phyloP scores from a whole-genome alignment of 306 rosid genomes.

The Lithocarpus polystachyus region DNA sequence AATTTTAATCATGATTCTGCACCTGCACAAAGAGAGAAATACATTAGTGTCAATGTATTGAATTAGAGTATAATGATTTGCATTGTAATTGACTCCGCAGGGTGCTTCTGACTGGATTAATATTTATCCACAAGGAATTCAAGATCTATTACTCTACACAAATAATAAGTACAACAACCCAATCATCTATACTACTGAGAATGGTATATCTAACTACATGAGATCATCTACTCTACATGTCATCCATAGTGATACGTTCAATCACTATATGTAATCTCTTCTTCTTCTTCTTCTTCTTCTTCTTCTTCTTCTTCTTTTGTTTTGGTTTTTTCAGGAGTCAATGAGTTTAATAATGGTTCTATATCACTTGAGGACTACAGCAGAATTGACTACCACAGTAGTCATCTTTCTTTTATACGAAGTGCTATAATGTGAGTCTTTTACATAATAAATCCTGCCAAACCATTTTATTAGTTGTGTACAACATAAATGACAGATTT shows the following conservation, averaged over 20 bases:
- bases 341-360: conserved; percentile 10
- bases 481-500: too few relatives aligned
- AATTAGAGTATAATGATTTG: too few relatives aligned
- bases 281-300: too few relatives aligned
- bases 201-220: conserved; percentile 14
- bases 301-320: too few relatives aligned
- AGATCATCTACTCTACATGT: neutral
- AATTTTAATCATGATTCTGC: too few relatives aligned
- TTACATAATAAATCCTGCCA: conserved; percentile 11
- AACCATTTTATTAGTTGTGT: too few relatives aligned
- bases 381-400: conserved; percentile 24
- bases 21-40: too few relatives aligned
- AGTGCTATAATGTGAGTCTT: conserved; percentile 31
- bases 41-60: too few relatives aligned
- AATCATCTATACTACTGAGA: conserved; percentile 34
- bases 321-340: conserved; percentile 14
- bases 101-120: conserved; percentile 25
- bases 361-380: conserved; percentile 21
- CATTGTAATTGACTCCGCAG: conserved; percentile 2
- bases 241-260: too few relatives aligned
- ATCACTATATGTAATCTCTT: too few relatives aligned
- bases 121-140: conserved; percentile 28
- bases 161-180: conserved; percentile 33
- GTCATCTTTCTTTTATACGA: conserved; percentile 20
- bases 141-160: conserved; percentile 27